Evolutionary conservation across 257 asterid species (phyloP).

Genomic region (Solanum piurae): DNA sequence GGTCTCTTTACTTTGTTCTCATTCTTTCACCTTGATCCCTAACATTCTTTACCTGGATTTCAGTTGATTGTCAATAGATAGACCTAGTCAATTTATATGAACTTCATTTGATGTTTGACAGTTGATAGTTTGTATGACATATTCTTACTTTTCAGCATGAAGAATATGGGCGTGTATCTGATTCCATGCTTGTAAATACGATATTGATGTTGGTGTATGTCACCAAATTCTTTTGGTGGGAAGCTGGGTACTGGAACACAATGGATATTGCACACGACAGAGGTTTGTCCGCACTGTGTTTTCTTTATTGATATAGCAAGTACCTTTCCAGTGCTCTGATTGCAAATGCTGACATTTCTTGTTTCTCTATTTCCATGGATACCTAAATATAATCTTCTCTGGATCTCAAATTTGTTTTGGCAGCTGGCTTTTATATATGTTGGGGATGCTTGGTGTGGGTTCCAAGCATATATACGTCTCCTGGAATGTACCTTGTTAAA

Average conservation of each 20-base stretch:
- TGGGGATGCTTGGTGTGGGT: conserved; percentile 99
- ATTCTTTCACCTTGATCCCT: neutral
- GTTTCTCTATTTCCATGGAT: neutral
- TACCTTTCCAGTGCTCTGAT: neutral
- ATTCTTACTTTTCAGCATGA: conserved; percentile 49
- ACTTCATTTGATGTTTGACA: neutral
- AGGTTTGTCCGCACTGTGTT: conserved; percentile 33
- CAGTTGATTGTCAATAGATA: neutral
- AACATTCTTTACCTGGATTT: neutral
- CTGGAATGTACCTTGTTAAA: conserved; percentile 98
- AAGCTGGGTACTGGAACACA: conserved; percentile 99
- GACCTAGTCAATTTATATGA: neutral
- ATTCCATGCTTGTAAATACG: conserved; percentile 90
- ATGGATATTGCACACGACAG: conserved; percentile 99
- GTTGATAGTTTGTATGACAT: neutral
- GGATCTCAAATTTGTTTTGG: conserved; percentile 8
- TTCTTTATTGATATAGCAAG: neutral
- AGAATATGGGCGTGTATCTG: conserved; percentile 61
- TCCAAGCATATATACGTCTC: conserved; percentile 89
- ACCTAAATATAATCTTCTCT: neutral
- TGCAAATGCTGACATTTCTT: neutral
- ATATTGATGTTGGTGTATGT: conserved; percentile 76
- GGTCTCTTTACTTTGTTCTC: neutral
- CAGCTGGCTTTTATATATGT: conserved; percentile 97
- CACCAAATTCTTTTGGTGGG: conserved; percentile 98